Evolutionary conservation across 495 filamentous ascomycete species (phyloP), one percentile per base, ranked within the genome.

Genomic region (Lophium mytilinum): DNA sequence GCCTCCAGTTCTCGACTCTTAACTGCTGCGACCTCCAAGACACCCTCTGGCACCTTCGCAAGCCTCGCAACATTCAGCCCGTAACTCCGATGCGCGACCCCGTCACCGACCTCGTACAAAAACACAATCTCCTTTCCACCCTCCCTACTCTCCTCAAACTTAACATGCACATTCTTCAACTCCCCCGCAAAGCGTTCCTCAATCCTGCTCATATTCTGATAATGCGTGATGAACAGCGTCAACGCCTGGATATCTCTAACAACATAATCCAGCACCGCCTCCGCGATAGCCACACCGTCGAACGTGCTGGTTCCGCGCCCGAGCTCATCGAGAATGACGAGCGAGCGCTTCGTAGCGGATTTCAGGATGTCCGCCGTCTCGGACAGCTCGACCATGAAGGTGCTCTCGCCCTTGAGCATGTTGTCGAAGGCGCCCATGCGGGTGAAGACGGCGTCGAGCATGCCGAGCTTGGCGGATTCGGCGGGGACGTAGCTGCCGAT

Each of bases 341-440:
- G 73, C 1, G 82, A 87, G 14, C 88, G 78, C 1, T 84, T 80
- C 1, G 89, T 91, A 0, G 93, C 92, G 71, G 85, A 79, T 65
- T 93, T 89, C 11, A 98, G 78, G 65, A 98, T 96, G 54, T 90
- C 83, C 1, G 86, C 82, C 1, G 93, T 97, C 67, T 97, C 93
- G 40, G 81, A 87, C 0, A 99, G 81, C 65, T 99, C 93, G 48
- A 97, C 91, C 91, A 96, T 96, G 75, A 99, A 99, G 0, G 93
- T 99, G 18, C 80, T 86, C 69, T 99, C 94, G 56, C 90, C 90
- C 0, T 88, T 87, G 68, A 99, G 86, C 76, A 99, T 88, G 71
- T 96, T 96, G 71, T 99, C 93, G 63, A 86, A 87, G 7, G 94
- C 93, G 42, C 93, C 93, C 92, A 97, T 97, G 50, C 93, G 85